phyloP scores from a whole-genome alignment of 257 asterid species.

The Fraxinus pennsylvanica region DNA sequence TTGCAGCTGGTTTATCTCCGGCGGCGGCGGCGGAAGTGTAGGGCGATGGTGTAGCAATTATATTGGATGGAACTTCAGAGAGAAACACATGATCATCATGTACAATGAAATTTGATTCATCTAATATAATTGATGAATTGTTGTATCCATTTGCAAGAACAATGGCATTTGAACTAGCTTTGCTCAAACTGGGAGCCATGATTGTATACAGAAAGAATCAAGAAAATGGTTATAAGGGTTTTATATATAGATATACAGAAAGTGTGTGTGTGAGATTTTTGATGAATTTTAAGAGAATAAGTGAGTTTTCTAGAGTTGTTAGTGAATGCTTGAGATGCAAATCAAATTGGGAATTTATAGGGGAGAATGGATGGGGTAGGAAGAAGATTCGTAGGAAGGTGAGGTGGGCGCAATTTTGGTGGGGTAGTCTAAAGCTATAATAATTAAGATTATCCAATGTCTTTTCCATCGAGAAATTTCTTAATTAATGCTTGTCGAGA shows the following conservation, averaged over 20 bases:
- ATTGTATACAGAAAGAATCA: background rate
- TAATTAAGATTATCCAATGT: constrained; percentile 39
- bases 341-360: constrained; percentile 43
- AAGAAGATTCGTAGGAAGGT: constrained; percentile 26
- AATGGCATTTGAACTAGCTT: constrained; percentile 42
- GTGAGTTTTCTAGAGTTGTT: background rate
- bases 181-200: constrained; percentile 74
- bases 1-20: constrained; percentile 17
- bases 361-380: background rate
- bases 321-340: constrained; percentile 1
- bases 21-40: constrained; percentile 42
- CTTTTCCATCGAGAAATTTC: constrained; percentile 32
- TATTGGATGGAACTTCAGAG: constrained; percentile 66
- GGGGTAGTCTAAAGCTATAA: constrained; percentile 17
- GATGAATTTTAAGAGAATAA: background rate
- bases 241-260: background rate
- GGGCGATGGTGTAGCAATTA: constrained; percentile 56
- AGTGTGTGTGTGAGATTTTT: background rate
- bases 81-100: constrained; percentile 54
- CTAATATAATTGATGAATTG: constrained; percentile 45
- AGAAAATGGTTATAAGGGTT: background rate
- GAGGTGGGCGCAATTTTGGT: constrained; percentile 26
- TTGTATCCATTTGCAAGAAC: constrained; percentile 39
- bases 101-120: constrained; percentile 59
- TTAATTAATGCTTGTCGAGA: background rate